Evolutionary conservation across 352 stramenopile genomes (phyloP).

Genomic region (Pythium rishiriense): DNA sequence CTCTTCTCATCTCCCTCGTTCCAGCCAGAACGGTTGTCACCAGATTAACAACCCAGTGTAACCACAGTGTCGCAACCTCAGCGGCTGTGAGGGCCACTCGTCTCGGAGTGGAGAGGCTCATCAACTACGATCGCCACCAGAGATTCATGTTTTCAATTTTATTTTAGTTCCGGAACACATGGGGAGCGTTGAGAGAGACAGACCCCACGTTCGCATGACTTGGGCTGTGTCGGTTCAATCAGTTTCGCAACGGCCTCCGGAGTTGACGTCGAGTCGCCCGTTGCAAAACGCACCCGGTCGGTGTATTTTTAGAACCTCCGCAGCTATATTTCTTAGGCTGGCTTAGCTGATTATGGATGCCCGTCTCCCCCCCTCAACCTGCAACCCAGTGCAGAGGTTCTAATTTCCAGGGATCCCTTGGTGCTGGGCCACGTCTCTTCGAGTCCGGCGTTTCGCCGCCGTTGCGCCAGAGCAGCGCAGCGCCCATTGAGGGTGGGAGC

Average conservation of each 20-base stretch:
- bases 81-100: background rate
- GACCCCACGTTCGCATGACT: no score
- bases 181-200: no score
- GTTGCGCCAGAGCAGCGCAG: background rate
- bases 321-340: background rate
- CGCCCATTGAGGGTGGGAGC: background rate
- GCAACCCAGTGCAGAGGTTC: background rate
- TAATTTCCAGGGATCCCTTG: conserved; percentile 2
- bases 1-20: no score
- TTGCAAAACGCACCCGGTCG: no score
- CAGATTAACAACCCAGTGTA: background rate
- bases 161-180: no score
- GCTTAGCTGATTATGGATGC: background rate
- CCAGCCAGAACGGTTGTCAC: no score
- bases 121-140: no score
- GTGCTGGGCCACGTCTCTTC: background rate
- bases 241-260: background rate
- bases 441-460: background rate
- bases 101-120: no score
- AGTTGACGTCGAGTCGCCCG: background rate
- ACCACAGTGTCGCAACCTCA: background rate
- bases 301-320: conserved; percentile 1
- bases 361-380: background rate
- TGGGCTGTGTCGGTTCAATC: no score
- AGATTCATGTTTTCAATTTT: no score